phyloP scores from a whole-genome alignment of 2,329 filamentous ascomycete species.

The Falciphora oryzae region DNA sequence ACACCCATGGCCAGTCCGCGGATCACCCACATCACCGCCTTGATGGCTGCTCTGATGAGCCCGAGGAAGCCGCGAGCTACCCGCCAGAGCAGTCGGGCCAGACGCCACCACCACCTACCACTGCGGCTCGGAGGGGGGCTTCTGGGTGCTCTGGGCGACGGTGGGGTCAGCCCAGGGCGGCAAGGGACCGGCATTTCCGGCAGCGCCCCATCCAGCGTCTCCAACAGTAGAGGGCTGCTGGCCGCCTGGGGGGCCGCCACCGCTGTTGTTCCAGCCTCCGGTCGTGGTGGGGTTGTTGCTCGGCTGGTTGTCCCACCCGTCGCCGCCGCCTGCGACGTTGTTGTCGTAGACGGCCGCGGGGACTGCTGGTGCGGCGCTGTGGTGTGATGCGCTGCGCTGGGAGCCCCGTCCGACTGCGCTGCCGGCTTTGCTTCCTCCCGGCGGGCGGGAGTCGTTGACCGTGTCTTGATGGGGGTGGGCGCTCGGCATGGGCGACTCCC shows the following conservation, averaged over 20 bases:
- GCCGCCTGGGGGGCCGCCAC: background rate
- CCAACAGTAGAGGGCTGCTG: slow-evolving; percentile 7
- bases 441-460: background rate
- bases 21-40: background rate
- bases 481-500: slow-evolving; percentile 2
- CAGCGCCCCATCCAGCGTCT: slow-evolving; percentile 5
- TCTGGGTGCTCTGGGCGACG: slow-evolving; percentile 15
- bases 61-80: background rate
- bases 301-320: background rate
- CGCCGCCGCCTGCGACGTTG: background rate
- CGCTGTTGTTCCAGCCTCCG: slow-evolving; percentile 3
- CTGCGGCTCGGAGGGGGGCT: background rate
- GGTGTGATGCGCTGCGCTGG: background rate
- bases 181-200: slow-evolving; percentile 6
- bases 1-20: background rate
- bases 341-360: slow-evolving; percentile 2
- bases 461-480: background rate
- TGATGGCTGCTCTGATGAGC: background rate
- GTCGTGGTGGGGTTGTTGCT: slow-evolving; percentile 2
- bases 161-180: slow-evolving; percentile 14
- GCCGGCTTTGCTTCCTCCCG: background rate
- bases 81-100: background rate
- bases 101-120: background rate
- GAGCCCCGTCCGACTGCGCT: slow-evolving; percentile 1
- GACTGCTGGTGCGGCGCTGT: background rate